Conservation (phyloP, 2,329 filamentous ascomycete species). For the Verticillium zaregamsianum region DNA sequence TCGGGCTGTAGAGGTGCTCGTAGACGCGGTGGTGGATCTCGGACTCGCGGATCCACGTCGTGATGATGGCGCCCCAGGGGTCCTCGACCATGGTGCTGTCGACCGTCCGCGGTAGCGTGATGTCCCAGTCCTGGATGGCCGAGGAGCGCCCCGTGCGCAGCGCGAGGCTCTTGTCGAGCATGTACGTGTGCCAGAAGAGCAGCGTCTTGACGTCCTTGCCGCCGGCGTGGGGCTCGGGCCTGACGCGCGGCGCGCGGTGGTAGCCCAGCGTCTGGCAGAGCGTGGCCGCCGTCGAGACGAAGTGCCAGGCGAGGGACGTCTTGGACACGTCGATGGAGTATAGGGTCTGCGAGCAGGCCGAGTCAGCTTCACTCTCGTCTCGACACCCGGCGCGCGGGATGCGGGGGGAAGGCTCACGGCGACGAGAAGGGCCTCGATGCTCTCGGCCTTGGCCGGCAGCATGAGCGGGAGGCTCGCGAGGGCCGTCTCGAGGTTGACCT, state of each 20-base stretch:
- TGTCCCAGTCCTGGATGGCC: conserved; percentile 54
- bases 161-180: conserved; percentile 51
- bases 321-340: conserved; percentile 60
- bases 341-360: conserved; percentile 37
- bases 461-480: conserved; percentile 51
- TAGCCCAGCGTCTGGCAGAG: conserved; percentile 61
- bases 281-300: conserved; percentile 53
- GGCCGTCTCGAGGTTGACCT: conserved; percentile 45
- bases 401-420: conserved; percentile 37
- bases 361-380: neutral
- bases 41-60: conserved; percentile 51
- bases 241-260: conserved; percentile 39
- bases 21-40: conserved; percentile 57
- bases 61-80: conserved; percentile 43
- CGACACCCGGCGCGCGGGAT: too few species aligned
- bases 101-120: conserved; percentile 41
- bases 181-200: conserved; percentile 50
- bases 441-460: conserved; percentile 49
- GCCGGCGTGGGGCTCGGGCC: conserved; percentile 24
- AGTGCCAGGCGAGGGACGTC: conserved; percentile 60
- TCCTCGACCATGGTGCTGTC: conserved; percentile 25
- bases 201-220: conserved; percentile 30
- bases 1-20: conserved; percentile 42
- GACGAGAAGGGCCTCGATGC: conserved; percentile 54
- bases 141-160: conserved; percentile 51